Evolutionary conservation across 805 yeast species (phyloP).

Genomic region (Kodamaea nitidulidarum): DNA sequence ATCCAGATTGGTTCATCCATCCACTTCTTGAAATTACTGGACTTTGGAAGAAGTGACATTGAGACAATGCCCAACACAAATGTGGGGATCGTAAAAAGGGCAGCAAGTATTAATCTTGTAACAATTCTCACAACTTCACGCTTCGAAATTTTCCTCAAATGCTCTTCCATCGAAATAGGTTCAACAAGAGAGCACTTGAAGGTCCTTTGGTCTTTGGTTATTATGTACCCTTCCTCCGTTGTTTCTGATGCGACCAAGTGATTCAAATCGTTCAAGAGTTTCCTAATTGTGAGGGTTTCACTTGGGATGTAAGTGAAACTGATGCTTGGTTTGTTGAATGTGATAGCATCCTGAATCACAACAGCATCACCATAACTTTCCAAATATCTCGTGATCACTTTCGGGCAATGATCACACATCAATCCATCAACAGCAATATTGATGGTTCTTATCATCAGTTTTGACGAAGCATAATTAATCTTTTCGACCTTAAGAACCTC

Average conservation of each 20-base stretch:
- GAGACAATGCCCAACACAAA: conserved; percentile 66
- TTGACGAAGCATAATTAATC: conserved; percentile 45
- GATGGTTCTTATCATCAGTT: conserved; percentile 51
- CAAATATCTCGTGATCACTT: conserved; percentile 46
- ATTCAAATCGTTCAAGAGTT: conserved; percentile 47
- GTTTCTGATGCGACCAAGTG: conserved; percentile 33
- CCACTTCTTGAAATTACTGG: conserved; percentile 46
- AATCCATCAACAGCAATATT: conserved; percentile 58
- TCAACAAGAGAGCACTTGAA: conserved; percentile 54
- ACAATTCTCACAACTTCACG: conserved; percentile 46
- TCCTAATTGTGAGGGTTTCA: conserved; percentile 48
- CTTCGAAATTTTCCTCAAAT: conserved; percentile 46
- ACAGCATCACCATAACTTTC: conserved; percentile 53
- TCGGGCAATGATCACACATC: conserved; percentile 71
- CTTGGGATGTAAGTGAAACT: conserved; percentile 64
- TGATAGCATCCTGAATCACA: conserved; percentile 51
- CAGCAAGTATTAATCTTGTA: conserved; percentile 45
- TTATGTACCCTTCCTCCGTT: conserved; percentile 16
- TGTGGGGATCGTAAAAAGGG: conserved; percentile 60
- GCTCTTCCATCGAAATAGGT: conserved; percentile 60
- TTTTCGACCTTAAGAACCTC: conserved; percentile 42
- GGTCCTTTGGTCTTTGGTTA: conserved; percentile 18
- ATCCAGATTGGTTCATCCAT: conserved; percentile 58
- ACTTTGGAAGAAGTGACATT: conserved; percentile 52
- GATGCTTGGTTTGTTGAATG: conserved; percentile 53